phyloP scores from a whole-genome alignment of 2,329 filamentous ascomycete species.

The Fusarium sp. region DNA sequence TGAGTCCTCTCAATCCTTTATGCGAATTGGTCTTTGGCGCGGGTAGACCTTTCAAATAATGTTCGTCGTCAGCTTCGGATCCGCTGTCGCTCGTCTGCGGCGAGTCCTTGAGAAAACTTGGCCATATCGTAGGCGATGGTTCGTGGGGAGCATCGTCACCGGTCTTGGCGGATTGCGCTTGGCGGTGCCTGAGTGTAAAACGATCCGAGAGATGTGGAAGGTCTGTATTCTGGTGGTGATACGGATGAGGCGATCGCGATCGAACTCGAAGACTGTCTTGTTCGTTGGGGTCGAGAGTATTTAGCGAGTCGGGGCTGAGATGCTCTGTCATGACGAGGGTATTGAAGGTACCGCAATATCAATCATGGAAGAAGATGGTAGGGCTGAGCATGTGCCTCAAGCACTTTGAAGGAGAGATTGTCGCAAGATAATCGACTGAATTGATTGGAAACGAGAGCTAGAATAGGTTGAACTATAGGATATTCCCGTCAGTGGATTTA shows the following conservation, averaged over 20 bases:
- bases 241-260: constrained; percentile 76
- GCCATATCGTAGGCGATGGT: constrained; percentile 43
- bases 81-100: constrained; percentile 85
- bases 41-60: constrained; percentile 85
- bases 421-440: constrained; percentile 1
- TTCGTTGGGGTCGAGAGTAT: constrained; percentile 52
- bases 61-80: constrained; percentile 95
- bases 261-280: constrained; percentile 60
- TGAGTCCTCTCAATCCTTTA: constrained; percentile 79
- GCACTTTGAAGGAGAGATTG: constrained; percentile 4
- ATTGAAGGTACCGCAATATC: constrained; percentile 39
- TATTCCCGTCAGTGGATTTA: constrained; percentile 33
- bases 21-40: constrained; percentile 78
- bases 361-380: constrained; percentile 49
- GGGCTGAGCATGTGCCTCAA: constrained; percentile 39
- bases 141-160: constrained; percentile 38
- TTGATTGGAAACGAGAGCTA: neutral
- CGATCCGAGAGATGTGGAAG: constrained; percentile 64
- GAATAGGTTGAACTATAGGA: constrained; percentile 12
- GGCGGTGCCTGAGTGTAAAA: constrained; percentile 44
- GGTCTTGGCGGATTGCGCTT: constrained; percentile 32
- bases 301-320: constrained; percentile 53
- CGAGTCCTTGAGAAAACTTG: constrained; percentile 63
- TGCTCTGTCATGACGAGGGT: constrained; percentile 61
- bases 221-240: constrained; percentile 70